phyloP scores from a whole-genome alignment of 345 rosid species.

The Bruguiera sexangula region DNA sequence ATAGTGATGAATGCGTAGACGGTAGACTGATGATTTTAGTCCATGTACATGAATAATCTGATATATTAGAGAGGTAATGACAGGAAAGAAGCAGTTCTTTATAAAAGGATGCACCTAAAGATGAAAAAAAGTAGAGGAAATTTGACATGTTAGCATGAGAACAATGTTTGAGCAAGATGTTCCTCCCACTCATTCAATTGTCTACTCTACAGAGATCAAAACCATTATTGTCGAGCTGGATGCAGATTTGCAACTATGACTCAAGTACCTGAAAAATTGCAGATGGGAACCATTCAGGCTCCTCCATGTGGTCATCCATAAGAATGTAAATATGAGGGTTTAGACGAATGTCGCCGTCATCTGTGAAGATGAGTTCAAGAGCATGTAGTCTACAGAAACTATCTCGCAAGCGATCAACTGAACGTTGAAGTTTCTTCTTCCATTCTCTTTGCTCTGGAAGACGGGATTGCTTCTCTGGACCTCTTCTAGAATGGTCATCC shows the following conservation, averaged over 20 bases:
- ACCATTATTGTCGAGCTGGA: not conserved
- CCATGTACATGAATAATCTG: no score
- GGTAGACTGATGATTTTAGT: no score
- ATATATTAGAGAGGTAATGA: no score
- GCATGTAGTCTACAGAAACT: constrained; percentile 92
- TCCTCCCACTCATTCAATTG: not conserved
- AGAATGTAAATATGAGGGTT: constrained; percentile 48
- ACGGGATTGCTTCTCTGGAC: constrained; percentile 59
- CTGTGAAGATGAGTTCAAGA: constrained; percentile 78
- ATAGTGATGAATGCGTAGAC: not conserved
- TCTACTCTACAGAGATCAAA: not conserved
- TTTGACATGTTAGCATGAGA: not conserved
- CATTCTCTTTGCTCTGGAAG: constrained; percentile 82
- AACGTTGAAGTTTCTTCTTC: constrained; percentile 77
- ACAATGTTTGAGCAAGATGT: not conserved
- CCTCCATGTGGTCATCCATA: constrained; percentile 59
- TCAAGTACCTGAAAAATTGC: constrained; percentile 57
- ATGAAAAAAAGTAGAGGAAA: not conserved
- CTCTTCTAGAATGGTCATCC: constrained; percentile 51
- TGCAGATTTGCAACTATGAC: not conserved
- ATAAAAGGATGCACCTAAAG: no score
- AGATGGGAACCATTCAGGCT: constrained; percentile 89
- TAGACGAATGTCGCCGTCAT: constrained; percentile 73
- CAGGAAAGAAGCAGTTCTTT: no score
- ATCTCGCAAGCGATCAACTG: constrained; percentile 76